phyloP scores from a whole-genome alignment of 2,329 filamentous ascomycete genomes.

The Volutella citrinella region DNA sequence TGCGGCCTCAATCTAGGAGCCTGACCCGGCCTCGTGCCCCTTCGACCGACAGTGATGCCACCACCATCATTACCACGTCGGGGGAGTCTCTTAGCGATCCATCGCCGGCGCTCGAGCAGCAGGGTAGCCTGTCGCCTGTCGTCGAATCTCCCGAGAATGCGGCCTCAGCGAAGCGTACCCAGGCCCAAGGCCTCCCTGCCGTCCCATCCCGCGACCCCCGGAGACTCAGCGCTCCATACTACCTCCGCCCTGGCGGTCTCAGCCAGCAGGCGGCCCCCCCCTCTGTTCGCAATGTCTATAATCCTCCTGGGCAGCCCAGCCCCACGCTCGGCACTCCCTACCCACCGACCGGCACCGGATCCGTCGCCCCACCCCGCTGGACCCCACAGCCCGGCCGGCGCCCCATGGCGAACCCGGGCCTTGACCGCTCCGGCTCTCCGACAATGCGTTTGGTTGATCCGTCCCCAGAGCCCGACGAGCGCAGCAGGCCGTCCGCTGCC shows the following conservation, averaged over 20 bases:
- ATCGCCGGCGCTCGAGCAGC: conserved; percentile 17
- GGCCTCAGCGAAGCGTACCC: too few relatives aligned
- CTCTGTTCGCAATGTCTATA: conserved; percentile 29
- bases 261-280: too few relatives aligned
- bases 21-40: conserved; percentile 20
- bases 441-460: conserved; percentile 38
- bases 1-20: conserved; percentile 18
- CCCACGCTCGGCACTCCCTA: conserved; percentile 38
- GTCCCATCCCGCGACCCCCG: conserved; percentile 22
- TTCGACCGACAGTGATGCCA: conserved; percentile 32
- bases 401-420: conserved; percentile 17
- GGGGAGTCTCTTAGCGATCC: conserved; percentile 20
- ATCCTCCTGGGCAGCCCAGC: conserved; percentile 39
- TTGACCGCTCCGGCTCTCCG: conserved; percentile 27
- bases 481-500: too few relatives aligned
- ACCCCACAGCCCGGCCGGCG: conserved; percentile 2
- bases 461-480: conserved; percentile 27
- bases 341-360: conserved; percentile 9
- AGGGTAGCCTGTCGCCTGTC: conserved; percentile 45
- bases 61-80: conserved; percentile 30
- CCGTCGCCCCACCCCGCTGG: conserved; percentile 4
- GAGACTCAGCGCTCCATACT: too few relatives aligned
- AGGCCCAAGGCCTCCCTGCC: too few relatives aligned
- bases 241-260: too few relatives aligned
- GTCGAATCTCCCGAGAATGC: conserved; percentile 45